Base-by-base conservation (phyloP, 169 alveolate genomes). In the Besnoitia besnoiti region DNA sequence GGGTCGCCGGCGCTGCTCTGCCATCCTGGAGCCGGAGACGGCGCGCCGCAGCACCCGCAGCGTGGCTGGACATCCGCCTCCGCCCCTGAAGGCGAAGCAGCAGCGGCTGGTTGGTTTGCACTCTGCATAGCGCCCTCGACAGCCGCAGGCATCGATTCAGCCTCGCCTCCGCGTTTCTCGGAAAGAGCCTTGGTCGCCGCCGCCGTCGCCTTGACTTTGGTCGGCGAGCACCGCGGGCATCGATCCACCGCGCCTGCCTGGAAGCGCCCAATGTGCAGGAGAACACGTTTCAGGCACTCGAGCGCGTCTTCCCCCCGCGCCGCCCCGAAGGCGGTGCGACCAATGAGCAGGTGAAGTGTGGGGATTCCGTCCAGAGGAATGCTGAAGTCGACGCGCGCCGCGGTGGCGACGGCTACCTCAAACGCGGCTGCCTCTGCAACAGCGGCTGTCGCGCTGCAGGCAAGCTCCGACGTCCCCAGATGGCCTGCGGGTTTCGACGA, bases 241-340 rank as follows among this genome's bases (percentile, higher is more conserved):
- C 67, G 7, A n/a, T 55, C 67, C 12, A n/a, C 67, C 24, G 67
- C 67, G 30, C 67, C 76, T 19, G 87, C 55, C 37, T 67, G 55
- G 85, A 67, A 84, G 55, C 67, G 76, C 59, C 87, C 88, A 39
- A 75, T 67, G 47, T 77, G 93, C 37, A 33, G 90, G 75, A 90
- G 80, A 82, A 90, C 12, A 14, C 93, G 89, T 75, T 85, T 47
- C 85, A 90, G 61, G 84, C 93, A 90, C 84, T 90, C 93, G 24
- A 85, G 35, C 1, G 93, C 93, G 47, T 90, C 93, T 27, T 42
- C 59, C 5, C 80, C 93, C 27, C 80, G 59, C 16, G 50, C 84
- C 30, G 39, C 62, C 0, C 79, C 75, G n/a, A 90, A 77, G 62
- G 93, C 85, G 30, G 84, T 61, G 24, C 93, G 79, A 33, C 90